These are phyloP conservation scores for Fusarium decemcellulare DNA, from an alignment of 2,329 filamentous ascomycete genomes.

Conservation along the genomic window DNA sequence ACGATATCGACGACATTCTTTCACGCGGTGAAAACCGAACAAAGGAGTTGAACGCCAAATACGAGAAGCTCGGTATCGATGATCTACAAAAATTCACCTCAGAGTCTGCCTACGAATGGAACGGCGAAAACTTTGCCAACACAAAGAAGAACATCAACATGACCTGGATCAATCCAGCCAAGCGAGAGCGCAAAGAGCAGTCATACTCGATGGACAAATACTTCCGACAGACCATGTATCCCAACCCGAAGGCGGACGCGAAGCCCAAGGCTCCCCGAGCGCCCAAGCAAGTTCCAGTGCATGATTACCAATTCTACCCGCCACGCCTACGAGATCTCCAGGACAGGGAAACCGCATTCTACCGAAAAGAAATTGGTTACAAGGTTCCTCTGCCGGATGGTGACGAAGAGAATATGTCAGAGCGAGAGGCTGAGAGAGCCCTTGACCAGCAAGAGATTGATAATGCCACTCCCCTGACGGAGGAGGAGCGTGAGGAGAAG, in stretches of 20 bases:
- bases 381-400: slow-evolving; percentile 93
- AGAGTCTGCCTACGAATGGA: slow-evolving; percentile 99
- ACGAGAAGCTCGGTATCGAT: slow-evolving; percentile 96
- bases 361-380: slow-evolving; percentile 96
- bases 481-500: slow-evolving; percentile 92
- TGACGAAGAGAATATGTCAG: slow-evolving; percentile 86
- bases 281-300: slow-evolving; percentile 90
- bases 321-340: slow-evolving; percentile 87
- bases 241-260: slow-evolving; percentile 84
- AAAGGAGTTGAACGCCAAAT: slow-evolving; percentile 90
- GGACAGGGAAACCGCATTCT: slow-evolving; percentile 95
- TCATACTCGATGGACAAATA: slow-evolving; percentile 99
- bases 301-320: slow-evolving; percentile 99
- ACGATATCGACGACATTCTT: slow-evolving; percentile 92
- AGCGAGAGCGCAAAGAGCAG: slow-evolving; percentile 98
- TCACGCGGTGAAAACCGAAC: slow-evolving; percentile 90
- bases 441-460: slow-evolving; percentile 94
- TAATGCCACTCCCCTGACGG: slow-evolving; percentile 87
- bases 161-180: slow-evolving; percentile 97
- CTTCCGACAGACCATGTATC: slow-evolving; percentile 90
- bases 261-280: slow-evolving; percentile 97
- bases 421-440: slow-evolving; percentile 89
- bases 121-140: slow-evolving; percentile 94
- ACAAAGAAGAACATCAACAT: slow-evolving; percentile 93
- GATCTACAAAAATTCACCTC: slow-evolving; percentile 98